Conservation (phyloP, 768 basidiomycete genomes). For the Termitomyces sp. region DNA sequence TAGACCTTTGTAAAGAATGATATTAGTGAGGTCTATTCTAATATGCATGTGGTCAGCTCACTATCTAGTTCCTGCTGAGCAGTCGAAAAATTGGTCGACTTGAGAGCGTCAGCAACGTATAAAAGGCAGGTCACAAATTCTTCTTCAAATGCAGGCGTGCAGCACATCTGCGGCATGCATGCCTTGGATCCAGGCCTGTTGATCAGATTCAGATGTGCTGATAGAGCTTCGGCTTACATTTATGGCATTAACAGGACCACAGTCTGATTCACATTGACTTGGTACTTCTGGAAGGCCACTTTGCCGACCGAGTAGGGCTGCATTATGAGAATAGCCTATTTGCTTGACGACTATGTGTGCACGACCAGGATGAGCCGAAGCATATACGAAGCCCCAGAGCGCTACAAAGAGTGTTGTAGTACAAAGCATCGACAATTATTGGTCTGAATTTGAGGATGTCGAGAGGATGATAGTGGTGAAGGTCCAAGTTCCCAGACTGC, state of each 20-base stretch:
- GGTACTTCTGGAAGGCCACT: conserved; percentile 15
- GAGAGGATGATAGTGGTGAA: background rate
- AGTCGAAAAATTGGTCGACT: conserved; percentile 24
- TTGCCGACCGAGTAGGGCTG: conserved; percentile 16
- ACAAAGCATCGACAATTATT: background rate
- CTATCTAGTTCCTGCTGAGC: conserved; percentile 9
- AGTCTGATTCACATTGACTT: conserved; percentile 25
- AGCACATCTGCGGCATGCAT: conserved; percentile 29
- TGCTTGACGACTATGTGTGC: background rate
- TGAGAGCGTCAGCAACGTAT: background rate
- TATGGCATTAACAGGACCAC: conserved; percentile 23
- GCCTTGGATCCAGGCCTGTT: conserved; percentile 10
- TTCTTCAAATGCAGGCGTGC: conserved; percentile 8
- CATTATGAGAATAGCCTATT: background rate
- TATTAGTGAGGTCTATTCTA: background rate
- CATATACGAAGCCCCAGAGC: background rate
- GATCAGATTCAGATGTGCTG: background rate
- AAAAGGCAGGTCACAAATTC: no score
- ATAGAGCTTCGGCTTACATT: conserved; percentile 12
- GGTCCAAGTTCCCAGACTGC: background rate
- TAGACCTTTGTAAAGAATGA: background rate
- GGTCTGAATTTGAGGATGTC: background rate
- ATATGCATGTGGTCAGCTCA: conserved; percentile 2
- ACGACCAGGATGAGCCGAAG: background rate
- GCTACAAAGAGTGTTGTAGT: background rate